Conservation (phyloP, 805 yeast genomes). For the Teunomyces lycoperdinae region DNA sequence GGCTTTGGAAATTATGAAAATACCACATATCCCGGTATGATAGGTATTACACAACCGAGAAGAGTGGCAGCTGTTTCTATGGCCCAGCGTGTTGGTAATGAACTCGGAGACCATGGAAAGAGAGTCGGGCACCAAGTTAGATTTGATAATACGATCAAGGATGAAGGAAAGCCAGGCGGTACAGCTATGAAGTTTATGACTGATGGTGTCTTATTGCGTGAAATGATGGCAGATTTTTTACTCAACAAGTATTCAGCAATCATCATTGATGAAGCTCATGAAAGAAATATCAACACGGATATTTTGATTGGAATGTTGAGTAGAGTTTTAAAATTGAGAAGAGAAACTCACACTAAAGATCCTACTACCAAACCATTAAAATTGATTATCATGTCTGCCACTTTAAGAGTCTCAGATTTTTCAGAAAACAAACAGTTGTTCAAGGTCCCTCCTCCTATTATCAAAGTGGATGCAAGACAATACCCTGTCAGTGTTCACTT, state of each 20-base stretch:
- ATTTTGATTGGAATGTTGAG: slow-evolving; percentile 93
- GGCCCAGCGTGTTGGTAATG: slow-evolving; percentile 77
- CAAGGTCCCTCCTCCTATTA: slow-evolving; percentile 73
- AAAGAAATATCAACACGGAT: slow-evolving; percentile 93
- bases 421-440: slow-evolving; percentile 77
- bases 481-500: slow-evolving; percentile 92
- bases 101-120: slow-evolving; percentile 67
- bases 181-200: slow-evolving; percentile 88
- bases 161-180: slow-evolving; percentile 41
- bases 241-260: slow-evolving; percentile 80
- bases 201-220: slow-evolving; percentile 90
- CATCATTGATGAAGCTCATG: slow-evolving; percentile 97
- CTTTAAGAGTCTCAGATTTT: slow-evolving; percentile 89
- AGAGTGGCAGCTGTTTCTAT: slow-evolving; percentile 92
- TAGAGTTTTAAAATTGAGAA: slow-evolving; percentile 73
- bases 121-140: slow-evolving; percentile 80
- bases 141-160: slow-evolving; percentile 65
- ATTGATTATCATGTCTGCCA: slow-evolving; percentile 94
- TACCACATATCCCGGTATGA: slow-evolving; percentile 71
- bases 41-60: slow-evolving; percentile 94
- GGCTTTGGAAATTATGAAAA: slow-evolving; percentile 78
- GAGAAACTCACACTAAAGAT: slow-evolving; percentile 46
- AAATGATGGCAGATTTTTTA: slow-evolving; percentile 85
- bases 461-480: slow-evolving; percentile 90
- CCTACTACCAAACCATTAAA: slow-evolving; percentile 64